Evolutionary conservation across 2,329 filamentous ascomycete species (phyloP).

Genomic region (Venturia pyrina): DNA sequence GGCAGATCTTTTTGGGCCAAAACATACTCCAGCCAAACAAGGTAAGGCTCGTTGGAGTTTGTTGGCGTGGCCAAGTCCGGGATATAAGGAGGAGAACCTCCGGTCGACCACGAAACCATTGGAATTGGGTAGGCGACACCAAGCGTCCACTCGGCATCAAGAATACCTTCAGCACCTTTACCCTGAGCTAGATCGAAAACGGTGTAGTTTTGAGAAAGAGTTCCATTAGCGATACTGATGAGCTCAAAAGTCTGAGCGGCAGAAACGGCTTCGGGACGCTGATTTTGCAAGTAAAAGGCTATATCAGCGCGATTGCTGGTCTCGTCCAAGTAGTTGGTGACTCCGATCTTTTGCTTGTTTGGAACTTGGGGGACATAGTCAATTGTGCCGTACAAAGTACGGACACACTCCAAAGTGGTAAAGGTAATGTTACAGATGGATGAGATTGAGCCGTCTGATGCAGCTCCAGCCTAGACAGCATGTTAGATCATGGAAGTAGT

Average conservation of each 20-base stretch:
- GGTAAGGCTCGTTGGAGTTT: conserved; percentile 39
- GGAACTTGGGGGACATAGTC: conserved; percentile 8
- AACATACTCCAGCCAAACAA: conserved; percentile 29
- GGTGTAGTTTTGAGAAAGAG: neutral
- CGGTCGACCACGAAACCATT: conserved; percentile 10
- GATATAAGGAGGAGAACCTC: conserved; percentile 3
- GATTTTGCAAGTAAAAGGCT: neutral
- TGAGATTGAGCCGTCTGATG: neutral
- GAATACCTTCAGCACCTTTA: conserved; percentile 5
- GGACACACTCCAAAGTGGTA: conserved; percentile 5
- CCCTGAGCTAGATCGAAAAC: neutral
- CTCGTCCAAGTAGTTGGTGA: conserved; percentile 12
- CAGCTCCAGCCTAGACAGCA: neutral
- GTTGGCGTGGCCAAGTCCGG: conserved; percentile 13
- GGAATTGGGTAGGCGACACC: conserved; percentile 11
- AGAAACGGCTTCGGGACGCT: conserved; percentile 12
- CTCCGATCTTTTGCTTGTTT: conserved; percentile 9
- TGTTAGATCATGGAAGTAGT: neutral
- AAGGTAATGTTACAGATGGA: conserved; percentile 10
- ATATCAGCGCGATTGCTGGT: conserved; percentile 5
- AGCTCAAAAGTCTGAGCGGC: conserved; percentile 5
- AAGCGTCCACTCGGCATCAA: conserved; percentile 11
- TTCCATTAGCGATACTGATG: conserved; percentile 12
- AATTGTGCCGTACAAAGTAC: conserved; percentile 7
- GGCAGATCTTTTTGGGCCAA: conserved; percentile 27